Evolutionary conservation across 2,329 filamentous ascomycete genomes (phyloP), one percentile per base, ranked within the genome.

Genomic region (Fusarium pseudoanthophilum): DNA sequence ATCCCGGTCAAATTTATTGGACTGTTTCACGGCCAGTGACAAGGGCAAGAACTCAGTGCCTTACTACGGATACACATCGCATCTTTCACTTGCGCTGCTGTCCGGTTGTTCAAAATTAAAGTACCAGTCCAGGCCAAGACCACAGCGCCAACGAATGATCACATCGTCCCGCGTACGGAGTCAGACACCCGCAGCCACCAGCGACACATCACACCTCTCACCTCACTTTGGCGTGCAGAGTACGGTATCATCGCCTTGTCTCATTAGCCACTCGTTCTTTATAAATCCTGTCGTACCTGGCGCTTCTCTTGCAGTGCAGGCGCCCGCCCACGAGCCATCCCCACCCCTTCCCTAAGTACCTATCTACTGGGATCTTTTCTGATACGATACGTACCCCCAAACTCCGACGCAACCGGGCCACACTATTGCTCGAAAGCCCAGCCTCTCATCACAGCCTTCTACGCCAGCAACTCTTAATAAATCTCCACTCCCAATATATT

Each of bases 401-500:
- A 71, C 63, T 71, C 71, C 72, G 71, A 74, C 74, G 60, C 65
- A 79, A 78, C 69, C 78, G 78, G 74, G 68, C 74, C 74, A 76
- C 64, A 64, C 67, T 61, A 64, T 63, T 67, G 40, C 59, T 65
- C 36, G 49, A 66, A 74, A 58, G 42, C 72, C 77, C 78, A 79
- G 70, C 78, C 78, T 78, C 75, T 78, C 69, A 56, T 65, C 56
- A 59, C 43, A 62, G 42, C 67, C 32, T 61, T 72, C 51, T 66
- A 60, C 61, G 60, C 59, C 67, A 72, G 48, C 69, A 42, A 64
- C 65, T 78, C 59, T 69, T 59, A 63, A 71, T 60, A 67, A 71
- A 77, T 78, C 75, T 75, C 77, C 80, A 78, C 79, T 46, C 69
- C 32, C 71, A 75, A 79, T 77, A 75, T 78, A 76, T 74, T 75